These are phyloP conservation scores for Agarophyton chilense DNA, from an alignment of 23 red algal genomes.

Conservation along the genomic window DNA sequence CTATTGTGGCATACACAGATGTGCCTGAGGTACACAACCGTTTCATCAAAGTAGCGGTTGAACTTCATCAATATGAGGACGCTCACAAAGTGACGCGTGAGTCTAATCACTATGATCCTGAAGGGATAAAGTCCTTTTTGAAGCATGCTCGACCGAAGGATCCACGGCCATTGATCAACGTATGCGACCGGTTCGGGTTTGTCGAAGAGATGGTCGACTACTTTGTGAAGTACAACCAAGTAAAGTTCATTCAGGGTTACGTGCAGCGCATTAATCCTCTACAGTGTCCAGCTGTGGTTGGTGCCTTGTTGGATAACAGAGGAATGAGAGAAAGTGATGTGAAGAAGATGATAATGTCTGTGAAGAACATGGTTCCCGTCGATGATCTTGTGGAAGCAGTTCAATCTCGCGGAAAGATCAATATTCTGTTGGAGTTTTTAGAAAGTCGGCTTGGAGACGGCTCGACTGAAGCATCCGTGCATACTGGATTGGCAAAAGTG, in stretches of 20 bases:
- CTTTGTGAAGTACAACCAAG: slow-evolving; percentile 89
- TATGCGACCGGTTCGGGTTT: slow-evolving; percentile 93
- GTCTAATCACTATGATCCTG: slow-evolving; percentile 88
- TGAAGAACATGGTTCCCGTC: slow-evolving; percentile 95
- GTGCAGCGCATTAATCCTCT: slow-evolving; percentile 92
- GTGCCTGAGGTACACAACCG: slow-evolving; percentile 86
- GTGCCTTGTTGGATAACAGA: slow-evolving; percentile 84
- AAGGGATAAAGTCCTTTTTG: slow-evolving; percentile 85
- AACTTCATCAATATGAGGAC: slow-evolving; percentile 81
- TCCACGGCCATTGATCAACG: slow-evolving; percentile 96
- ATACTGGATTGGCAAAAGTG: slow-evolving; percentile 93
- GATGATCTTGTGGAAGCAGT: slow-evolving; percentile 81
- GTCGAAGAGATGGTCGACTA: slow-evolving; percentile 92
- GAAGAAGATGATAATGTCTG: slow-evolving; percentile 79
- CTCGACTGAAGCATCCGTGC: slow-evolving; percentile 82
- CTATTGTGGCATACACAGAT: slow-evolving; percentile 73
- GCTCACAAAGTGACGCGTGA: slow-evolving; percentile 94
- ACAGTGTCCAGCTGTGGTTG: slow-evolving; percentile 90
- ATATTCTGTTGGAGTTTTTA: slow-evolving; percentile 80
- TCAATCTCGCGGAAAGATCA: slow-evolving; percentile 76
- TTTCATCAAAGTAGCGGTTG: slow-evolving; percentile 85
- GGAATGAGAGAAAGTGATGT: slow-evolving; percentile 70
- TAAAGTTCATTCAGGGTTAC: slow-evolving; percentile 92
- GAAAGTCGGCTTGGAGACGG: slow-evolving; percentile 93
- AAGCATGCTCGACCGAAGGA: slow-evolving; percentile 84